phyloP scores from a whole-genome alignment of 148 eudicot species.

The Silene uniflora region DNA sequence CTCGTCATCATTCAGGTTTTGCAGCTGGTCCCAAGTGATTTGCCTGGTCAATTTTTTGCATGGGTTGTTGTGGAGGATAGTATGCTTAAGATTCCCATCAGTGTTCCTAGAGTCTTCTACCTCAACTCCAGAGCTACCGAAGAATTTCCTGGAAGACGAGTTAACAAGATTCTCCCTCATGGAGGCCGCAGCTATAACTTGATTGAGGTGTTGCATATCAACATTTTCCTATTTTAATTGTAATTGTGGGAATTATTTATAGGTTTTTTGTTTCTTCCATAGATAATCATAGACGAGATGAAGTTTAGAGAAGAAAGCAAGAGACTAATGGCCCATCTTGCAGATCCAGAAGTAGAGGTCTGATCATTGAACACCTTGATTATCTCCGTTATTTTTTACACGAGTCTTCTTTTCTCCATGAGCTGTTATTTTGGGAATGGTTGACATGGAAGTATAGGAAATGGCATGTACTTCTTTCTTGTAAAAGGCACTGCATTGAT shows the following conservation, averaged over 20 bases:
- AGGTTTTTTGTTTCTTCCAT: conserved; percentile 11
- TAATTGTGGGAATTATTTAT: not conserved
- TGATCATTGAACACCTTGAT: conserved; percentile 20
- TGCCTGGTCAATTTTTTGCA: conserved; percentile 68
- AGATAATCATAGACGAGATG: conserved; percentile 80
- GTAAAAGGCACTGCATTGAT: not conserved
- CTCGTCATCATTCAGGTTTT: conserved; percentile 49
- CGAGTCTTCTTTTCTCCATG: conserved; percentile 5
- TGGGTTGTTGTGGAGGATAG: conserved; percentile 79
- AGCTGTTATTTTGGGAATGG: not conserved
- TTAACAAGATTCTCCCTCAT: conserved; percentile 90
- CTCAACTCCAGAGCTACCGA: conserved; percentile 93
- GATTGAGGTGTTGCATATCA: conserved; percentile 62
- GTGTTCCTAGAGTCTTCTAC: conserved; percentile 78
- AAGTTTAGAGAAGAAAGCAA: conserved; percentile 70
- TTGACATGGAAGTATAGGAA: not conserved
- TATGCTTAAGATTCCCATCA: conserved; percentile 75
- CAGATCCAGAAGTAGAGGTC: conserved; percentile 99
- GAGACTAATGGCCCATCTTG: conserved; percentile 85
- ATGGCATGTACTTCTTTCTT: not conserved
- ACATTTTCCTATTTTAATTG: not conserved
- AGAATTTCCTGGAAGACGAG: conserved; percentile 92
- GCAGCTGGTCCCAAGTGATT: conserved; percentile 67
- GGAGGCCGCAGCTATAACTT: conserved; percentile 72
- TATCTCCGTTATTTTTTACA: not conserved